Percentiles rank a stretch among this genome's conserved stretches.
Evolutionary conservation across 1,284 basidiomycete genomes (phyloP).

Genomic region (Bjerkandera adusta): DNA sequence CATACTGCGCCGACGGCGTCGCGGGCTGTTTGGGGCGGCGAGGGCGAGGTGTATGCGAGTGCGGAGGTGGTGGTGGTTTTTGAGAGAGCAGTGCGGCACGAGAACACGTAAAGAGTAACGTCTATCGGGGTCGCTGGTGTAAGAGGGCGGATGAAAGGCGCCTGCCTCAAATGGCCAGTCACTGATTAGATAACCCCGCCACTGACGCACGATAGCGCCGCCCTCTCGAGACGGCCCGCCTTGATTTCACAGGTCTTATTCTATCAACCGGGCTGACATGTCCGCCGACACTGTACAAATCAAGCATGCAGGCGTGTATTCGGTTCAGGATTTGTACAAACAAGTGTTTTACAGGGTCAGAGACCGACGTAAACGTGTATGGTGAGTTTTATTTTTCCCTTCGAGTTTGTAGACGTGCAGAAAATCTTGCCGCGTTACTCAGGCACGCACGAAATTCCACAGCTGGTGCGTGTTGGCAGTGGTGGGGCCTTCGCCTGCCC

Average conservation of each 20-base stretch:
- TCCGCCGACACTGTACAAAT: too few species aligned
- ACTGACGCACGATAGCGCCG: too few species aligned
- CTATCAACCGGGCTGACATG: too few species aligned
- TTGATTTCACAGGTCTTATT: too few species aligned
- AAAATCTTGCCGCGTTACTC: too few species aligned
- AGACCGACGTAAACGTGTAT: too few species aligned
- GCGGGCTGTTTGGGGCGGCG: background rate
- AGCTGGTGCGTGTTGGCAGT: background rate
- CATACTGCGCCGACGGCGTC: background rate
- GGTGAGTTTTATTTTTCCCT: too few species aligned
- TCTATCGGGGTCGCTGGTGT: constrained; percentile 6
- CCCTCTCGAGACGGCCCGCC: too few species aligned
- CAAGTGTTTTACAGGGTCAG: too few species aligned
- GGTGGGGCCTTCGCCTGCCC: background rate
- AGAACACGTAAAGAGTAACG: constrained; percentile 7
- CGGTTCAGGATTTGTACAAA: too few species aligned
- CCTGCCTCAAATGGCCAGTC: background rate
- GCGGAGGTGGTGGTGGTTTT: background rate
- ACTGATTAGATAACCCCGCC: constrained; percentile 10
- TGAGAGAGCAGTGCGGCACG: background rate
- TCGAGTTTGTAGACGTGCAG: too few species aligned
- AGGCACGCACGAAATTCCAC: background rate
- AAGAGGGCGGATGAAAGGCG: constrained; percentile 5
- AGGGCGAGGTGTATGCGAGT: background rate
- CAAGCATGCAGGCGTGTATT: too few species aligned